Evolutionary conservation across 1,284 basidiomycete genomes (phyloP).

Genomic region (Grifola frondosa): DNA sequence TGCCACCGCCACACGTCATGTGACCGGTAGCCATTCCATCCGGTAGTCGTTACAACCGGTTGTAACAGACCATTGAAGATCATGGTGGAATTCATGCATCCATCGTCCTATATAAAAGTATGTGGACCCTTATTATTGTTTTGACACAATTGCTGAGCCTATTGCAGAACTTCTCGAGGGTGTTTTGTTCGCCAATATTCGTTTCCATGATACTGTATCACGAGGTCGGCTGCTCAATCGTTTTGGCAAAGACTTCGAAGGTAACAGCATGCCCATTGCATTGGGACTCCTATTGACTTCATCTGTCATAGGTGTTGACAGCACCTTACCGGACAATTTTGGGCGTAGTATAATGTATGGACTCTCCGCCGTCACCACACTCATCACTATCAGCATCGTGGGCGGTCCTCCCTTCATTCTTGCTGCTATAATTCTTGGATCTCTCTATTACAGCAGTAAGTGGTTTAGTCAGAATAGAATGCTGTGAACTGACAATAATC

Average conservation of each 20-base stretch:
- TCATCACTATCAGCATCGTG: slow-evolving; percentile 79
- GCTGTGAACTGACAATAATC: slow-evolving; percentile 4
- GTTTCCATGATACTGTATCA: slow-evolving; percentile 93
- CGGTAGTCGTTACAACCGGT: too few species aligned
- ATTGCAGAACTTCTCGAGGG: slow-evolving; percentile 70
- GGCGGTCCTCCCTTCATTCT: slow-evolving; percentile 77
- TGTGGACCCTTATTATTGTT: slow-evolving; percentile 22
- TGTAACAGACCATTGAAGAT: slow-evolving; percentile 39
- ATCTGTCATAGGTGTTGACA: slow-evolving; percentile 70
- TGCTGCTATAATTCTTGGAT: slow-evolving; percentile 56
- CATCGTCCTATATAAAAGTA: slow-evolving; percentile 67
- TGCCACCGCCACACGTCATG: too few species aligned
- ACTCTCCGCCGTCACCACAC: slow-evolving; percentile 58
- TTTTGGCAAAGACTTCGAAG: slow-evolving; percentile 94
- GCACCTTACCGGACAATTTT: slow-evolving; percentile 83
- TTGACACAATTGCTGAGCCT: slow-evolving; percentile 5
- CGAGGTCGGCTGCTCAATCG: slow-evolving; percentile 85
- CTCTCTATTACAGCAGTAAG: slow-evolving; percentile 71
- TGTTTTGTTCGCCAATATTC: slow-evolving; percentile 87
- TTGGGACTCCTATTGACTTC: neutral
- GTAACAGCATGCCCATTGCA: slow-evolving; percentile 33
- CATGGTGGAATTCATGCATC: slow-evolving; percentile 71
- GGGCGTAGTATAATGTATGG: slow-evolving; percentile 70
- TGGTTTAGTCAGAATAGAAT: neutral
- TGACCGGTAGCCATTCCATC: too few species aligned